Evolutionary conservation across 345 rosid species (phyloP).

Genomic region (Dipteronia sinensis): DNA sequence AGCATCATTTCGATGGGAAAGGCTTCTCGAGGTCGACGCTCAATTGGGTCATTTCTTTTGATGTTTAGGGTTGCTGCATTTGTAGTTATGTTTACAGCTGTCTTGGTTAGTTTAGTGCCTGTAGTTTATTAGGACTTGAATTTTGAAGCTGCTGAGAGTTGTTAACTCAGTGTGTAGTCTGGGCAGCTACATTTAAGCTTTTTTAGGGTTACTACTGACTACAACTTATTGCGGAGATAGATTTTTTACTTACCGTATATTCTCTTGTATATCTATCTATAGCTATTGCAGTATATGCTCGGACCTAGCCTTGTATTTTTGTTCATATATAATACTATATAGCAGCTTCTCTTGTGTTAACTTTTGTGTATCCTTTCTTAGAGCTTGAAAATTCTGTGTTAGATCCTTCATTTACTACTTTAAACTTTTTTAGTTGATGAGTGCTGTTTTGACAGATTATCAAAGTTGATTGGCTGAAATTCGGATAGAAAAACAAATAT

Average conservation of each 20-base stretch:
- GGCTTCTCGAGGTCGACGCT: slow-evolving; percentile 13
- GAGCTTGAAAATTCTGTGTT: not conserved
- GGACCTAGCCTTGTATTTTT: slow-evolving; percentile 11
- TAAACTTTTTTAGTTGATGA: too few species aligned
- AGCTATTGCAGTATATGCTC: not conserved
- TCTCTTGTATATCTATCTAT: not conserved
- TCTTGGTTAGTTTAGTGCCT: slow-evolving; percentile 34
- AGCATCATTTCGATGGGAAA: slow-evolving; percentile 10
- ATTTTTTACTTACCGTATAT: not conserved
- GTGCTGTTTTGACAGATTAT: too few species aligned
- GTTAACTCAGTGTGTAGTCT: slow-evolving; percentile 2
- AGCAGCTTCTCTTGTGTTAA: not conserved
- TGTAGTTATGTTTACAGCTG: slow-evolving; percentile 38
- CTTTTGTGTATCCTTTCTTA: not conserved
- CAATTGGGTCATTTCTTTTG: slow-evolving; percentile 27
- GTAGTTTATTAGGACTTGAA: slow-evolving; percentile 15
- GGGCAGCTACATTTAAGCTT: not conserved
- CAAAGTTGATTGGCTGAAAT: too few species aligned
- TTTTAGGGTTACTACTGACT: not conserved
- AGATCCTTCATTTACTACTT: not conserved
- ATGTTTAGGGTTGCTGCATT: slow-evolving; percentile 42
- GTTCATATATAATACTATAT: not conserved
- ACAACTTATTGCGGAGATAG: not conserved
- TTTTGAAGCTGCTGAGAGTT: slow-evolving; percentile 2
- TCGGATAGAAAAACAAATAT: too few species aligned